Evolutionary conservation across 2,329 filamentous ascomycete genomes (phyloP), one percentile per base, ranked within the genome.

Genomic region (Diaporthe longicolla): DNA sequence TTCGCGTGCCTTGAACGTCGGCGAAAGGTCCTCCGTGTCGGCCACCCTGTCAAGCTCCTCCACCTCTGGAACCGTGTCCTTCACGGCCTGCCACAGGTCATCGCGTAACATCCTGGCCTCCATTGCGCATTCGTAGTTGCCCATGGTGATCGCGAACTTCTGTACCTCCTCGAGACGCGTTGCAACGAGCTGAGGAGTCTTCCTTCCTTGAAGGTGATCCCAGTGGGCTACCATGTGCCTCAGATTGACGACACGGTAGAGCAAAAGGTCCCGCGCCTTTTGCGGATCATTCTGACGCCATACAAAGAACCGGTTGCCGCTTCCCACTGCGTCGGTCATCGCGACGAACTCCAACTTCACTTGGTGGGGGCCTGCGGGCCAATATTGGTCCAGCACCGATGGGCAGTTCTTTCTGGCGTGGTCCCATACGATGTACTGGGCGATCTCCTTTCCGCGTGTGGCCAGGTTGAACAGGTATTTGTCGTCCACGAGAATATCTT

Each of bases 1-100:
- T 0, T 15, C 0, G 24, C 8, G 32, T 0, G 8, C 50, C 1
- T n/a, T 15, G 0, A 55, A 55, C 4, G 21, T 10, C 10, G 52
- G 65, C 35, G 37, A 48, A 0, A 43, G 48, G 9, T 1, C 32
- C 32, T 54, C 48, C 0, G 55, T 13, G 13, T 55, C 50, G 8
- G 17, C 19, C 3, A 69, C n/a, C 7, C 32, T 35, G 2, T 69
- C 65, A 1, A 43, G 48, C 17, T 2, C n/a, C 35, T 55, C 32
- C 0, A 69, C 8, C 15, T 69, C 52, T 1, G 17, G 15, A 0
- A 69, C n/a, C 2, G 65, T 69, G 3, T 45, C 35, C 2, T 29
- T 13, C 1, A 55, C 48, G 4, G 37, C 32, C 9, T 9, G n/a
- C 1, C 65, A 50, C 9, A 24, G 19, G 9, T 55, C 65, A 5